Base-by-base conservation (phyloP, 75 land plant species). In the Ceratopteris richardii region DNA sequence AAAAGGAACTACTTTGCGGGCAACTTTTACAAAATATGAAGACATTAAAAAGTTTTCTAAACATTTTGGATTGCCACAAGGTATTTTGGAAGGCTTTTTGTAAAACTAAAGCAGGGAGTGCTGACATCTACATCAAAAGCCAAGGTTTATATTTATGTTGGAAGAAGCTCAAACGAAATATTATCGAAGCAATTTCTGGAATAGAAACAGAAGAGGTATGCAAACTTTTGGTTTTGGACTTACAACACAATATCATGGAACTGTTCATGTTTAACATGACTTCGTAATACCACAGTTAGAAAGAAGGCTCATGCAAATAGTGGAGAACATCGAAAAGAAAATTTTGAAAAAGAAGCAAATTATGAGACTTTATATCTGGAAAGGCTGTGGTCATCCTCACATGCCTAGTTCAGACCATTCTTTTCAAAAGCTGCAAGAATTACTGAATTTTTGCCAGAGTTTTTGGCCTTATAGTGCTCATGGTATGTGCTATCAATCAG, bases 381-480 rank as follows among this genome's bases (percentile, higher is more conserved):
- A 74, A 42, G 44, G 71, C 74, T 90, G 77, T 29, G 97, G 99
- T 36, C 97, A 90, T 62, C 99, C 99, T 43, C 21, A 61, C 58
- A 5, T 80, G 37, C 82, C 97, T 14, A 67, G 65, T 20, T 73
- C 86, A 21, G 46, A 63, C 12, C 77, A 72, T 33, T 33, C 70
- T 14, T 81, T 69, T 55, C 18, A 70, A 44, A 68, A 82, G 47
- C 71, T 74, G 69, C 67, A 61, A 16, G 70, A 80, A 51, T 59
- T 88, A 42, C 29, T 72, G 29, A 48, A 13, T 0, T 46, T 85
- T 31, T 82, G 81, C 53, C 37, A 76, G 18, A 44, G 16, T 6
- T 0, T 83, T 9, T 83, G 86, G 96, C 81, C 78, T 10, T 18
- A 58, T 37, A n/a, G 61, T 23, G 13, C 31, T 1, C 26, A 44